Base-by-base conservation (phyloP, 1,139 yeast genomes). In the Pichia kudriavzevii region DNA sequence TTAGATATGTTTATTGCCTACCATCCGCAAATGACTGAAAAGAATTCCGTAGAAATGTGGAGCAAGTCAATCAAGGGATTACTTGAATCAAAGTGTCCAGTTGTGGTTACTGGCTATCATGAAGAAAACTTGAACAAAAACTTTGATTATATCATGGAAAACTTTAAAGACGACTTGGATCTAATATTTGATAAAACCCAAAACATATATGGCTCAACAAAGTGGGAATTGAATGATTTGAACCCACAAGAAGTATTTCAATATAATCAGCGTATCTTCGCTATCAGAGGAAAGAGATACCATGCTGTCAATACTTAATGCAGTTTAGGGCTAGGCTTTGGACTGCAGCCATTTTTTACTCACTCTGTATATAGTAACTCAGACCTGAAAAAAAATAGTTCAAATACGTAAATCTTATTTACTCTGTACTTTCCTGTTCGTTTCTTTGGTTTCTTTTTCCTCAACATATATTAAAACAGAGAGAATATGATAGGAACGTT, bases 261-360 rank as follows among this genome's bases (percentile, higher is more conserved):
- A 63, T 82, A 85, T 55, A 91, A 91, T 64, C 87, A 83, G 66
- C 77, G 78, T 55, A 63, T 91, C 36, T 87, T 84, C 58, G 97
- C 91, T 17, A 74, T 88, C 59, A 78, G 98, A 64, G 98, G 98
- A 48, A 91, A 91, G 71, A 75, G 97, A 59, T 91, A 91, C 63
- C 95, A 85, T 55, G 94, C 95, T 28, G 71, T 82, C 47, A 54
- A 36, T 28, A 30, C n/a, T n/a, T n/a, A n/a, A n/a, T n/a, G n/a
- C n/a, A n/a, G n/a, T n/a, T n/a, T n/a, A n/a, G n/a, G n/a, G n/a
- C n/a, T n/a, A n/a, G n/a, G n/a, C n/a, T n/a, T n/a, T n/a, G n/a
- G n/a, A n/a, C n/a, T n/a, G n/a, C n/a, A n/a, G n/a, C n/a, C n/a
- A n/a, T n/a, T n/a, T n/a, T n/a, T n/a, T n/a, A n/a, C n/a, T n/a